Evolutionary conservation across 345 rosid species (phyloP), one percentile per base, ranked within the genome.

Genomic region (Moringa oleifera): DNA sequence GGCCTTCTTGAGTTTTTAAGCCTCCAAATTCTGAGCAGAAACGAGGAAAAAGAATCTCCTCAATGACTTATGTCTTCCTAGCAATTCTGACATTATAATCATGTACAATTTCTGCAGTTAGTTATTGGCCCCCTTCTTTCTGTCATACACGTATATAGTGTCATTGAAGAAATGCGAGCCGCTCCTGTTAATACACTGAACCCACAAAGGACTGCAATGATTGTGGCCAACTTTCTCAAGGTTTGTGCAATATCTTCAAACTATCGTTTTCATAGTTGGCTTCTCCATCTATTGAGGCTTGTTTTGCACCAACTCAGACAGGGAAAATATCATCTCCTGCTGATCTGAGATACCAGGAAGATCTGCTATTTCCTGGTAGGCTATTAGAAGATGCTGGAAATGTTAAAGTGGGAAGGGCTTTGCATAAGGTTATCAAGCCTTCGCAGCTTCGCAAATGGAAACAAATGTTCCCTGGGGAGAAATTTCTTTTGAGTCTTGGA

Each of bases 151-250:
- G 80, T 90, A 51, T 83, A 31, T 62, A 33, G 89, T 25, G 96
- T 88, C 16, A 56, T 76, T 59, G 92, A 94, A 76, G 97, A 90
- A 75, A 94, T 94, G 93, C 74, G 85, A 59, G 90, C 90, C 55
- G 79, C 81, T 59, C 97, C 97, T 0, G 80, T 88, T 70, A 88
- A 85, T 77, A 85, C 99, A 37, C 68, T 94, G 74, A 90, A 94
- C 83, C 93, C 95, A n/a, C 96, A 88, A 74, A 81, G 95, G 78
- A 83, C 91, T 24, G 96, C 95, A 55, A 67, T 94, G 81, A 73
- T 88, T 41, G 93, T 91, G 16, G 91, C 89, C 57, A 85, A 94
- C 71, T 91, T 82, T 75, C 71, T 91, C 36, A 87, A 83, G 95
- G 97, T 88, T 65, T 71, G 67, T 54, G 37, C 65, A 60, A 24